Evolutionary conservation across 2,329 filamentous ascomycete species (phyloP).

Genomic region (Phoma sp.): DNA sequence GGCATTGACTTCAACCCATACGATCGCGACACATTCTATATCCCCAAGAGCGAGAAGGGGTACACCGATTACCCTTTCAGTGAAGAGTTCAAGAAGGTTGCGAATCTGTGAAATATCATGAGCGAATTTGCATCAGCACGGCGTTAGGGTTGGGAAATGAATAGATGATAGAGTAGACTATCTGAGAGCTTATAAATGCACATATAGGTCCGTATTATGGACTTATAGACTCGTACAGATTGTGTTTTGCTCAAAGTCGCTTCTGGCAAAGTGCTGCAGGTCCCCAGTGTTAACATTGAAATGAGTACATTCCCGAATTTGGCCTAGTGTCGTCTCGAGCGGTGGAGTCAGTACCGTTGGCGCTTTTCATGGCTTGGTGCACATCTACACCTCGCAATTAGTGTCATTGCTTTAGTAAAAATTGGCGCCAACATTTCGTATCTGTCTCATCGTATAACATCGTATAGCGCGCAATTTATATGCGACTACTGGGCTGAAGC

Average conservation of each 20-base stretch:
- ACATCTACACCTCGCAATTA: background rate
- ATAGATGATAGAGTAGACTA: background rate
- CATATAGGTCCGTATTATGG: too few relatives aligned
- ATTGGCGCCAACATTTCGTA: background rate
- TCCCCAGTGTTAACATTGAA: background rate
- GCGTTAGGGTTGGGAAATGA: slow-evolving; percentile 2
- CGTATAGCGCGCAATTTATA: background rate
- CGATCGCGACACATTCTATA: slow-evolving; percentile 55
- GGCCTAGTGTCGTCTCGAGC: background rate
- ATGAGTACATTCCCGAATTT: slow-evolving; percentile 1
- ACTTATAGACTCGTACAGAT: too few relatives aligned
- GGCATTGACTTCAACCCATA: slow-evolving; percentile 54
- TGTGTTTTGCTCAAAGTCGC: too few relatives aligned
- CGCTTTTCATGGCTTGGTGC: background rate
- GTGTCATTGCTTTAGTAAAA: background rate
- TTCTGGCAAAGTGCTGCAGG: background rate
- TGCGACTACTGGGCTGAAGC: background rate
- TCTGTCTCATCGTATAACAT: background rate
- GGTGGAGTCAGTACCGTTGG: background rate
- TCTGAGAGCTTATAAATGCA: background rate
- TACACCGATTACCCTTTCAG: slow-evolving; percentile 50
- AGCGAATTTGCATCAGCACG: slow-evolving; percentile 4
- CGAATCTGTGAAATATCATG: background rate
- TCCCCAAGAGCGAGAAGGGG: slow-evolving; percentile 40
- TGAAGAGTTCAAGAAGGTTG: slow-evolving; percentile 19